Conservation (phyloP, 495 filamentous ascomycete species). For the Baudoinia panamericana region DNA sequence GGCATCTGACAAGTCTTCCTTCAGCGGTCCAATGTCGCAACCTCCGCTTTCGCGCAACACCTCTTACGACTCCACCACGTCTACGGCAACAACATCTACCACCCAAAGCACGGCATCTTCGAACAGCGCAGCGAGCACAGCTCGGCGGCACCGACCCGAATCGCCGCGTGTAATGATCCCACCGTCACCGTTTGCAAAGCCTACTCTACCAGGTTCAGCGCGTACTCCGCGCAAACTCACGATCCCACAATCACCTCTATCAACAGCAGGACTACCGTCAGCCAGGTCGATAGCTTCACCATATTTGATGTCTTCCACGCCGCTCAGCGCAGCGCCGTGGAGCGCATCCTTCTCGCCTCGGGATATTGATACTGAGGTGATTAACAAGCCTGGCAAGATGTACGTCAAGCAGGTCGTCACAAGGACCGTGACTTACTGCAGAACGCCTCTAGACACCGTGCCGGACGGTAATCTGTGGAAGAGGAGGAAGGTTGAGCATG, state of each 20-base stretch:
- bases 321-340: slow-evolving; percentile 23
- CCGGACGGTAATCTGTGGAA: slow-evolving; percentile 49
- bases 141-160: slow-evolving; percentile 10
- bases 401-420: slow-evolving; percentile 57
- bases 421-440: slow-evolving; percentile 55
- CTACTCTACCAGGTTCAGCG: slow-evolving; percentile 41
- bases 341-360: slow-evolving; percentile 37
- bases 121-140: slow-evolving; percentile 13
- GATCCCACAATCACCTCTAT: slow-evolving; percentile 48
- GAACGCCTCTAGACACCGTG: slow-evolving; percentile 32
- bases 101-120: slow-evolving; percentile 18
- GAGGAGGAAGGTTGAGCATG: slow-evolving; percentile 52
- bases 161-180: slow-evolving; percentile 25
- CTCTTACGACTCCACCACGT: slow-evolving; percentile 16
- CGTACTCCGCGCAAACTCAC: slow-evolving; percentile 40
- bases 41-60: slow-evolving; percentile 19
- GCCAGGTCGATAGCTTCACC: slow-evolving; percentile 6
- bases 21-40: slow-evolving; percentile 20
- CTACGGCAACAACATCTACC: slow-evolving; percentile 14
- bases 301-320: slow-evolving; percentile 10
- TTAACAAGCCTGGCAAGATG: slow-evolving; percentile 34
- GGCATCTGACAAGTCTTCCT: slow-evolving; percentile 18
- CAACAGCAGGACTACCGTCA: slow-evolving; percentile 26
- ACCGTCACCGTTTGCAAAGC: slow-evolving; percentile 36
- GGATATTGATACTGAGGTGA: slow-evolving; percentile 48